Evolutionary conservation across 2,329 filamentous ascomycete genomes (phyloP).

Genomic region (Fusarium coffeatum): DNA sequence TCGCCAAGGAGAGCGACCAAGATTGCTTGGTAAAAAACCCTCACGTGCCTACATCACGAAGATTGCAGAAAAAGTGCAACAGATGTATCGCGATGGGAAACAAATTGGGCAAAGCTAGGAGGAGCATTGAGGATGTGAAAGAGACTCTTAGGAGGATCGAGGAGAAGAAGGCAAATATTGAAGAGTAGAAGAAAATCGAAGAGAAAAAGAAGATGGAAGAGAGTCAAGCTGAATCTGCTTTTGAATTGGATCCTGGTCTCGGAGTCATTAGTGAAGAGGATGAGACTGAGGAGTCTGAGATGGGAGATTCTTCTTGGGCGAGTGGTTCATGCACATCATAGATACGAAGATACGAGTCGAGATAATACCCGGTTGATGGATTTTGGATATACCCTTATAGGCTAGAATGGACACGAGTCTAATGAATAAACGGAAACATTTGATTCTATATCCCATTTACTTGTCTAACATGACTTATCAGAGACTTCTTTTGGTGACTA

Average conservation of each 20-base stretch:
- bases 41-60: slow-evolving; percentile 41
- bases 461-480: neutral
- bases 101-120: slow-evolving; percentile 28
- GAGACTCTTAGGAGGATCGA: slow-evolving; percentile 7
- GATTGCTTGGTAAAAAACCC: slow-evolving; percentile 38
- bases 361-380: neutral
- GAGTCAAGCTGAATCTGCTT: neutral
- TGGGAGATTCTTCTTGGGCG: neutral
- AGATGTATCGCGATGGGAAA: slow-evolving; percentile 39
- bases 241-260: neutral
- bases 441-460: neutral
- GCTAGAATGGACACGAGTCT: neutral
- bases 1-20: neutral
- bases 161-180: neutral
- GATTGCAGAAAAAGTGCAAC: slow-evolving; percentile 39
- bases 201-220: neutral
- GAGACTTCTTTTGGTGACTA: neutral
- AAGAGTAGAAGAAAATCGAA: neutral
- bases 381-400: neutral
- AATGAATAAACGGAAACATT: neutral
- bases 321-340: neutral
- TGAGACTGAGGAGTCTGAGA: slow-evolving; percentile 2
- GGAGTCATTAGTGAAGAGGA: slow-evolving; percentile 17
- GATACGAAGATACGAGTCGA: neutral
- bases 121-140: slow-evolving; percentile 22